Percentiles rank a stretch among this genome's conserved stretches.
phyloP scores from a whole-genome alignment of 257 asterid species.

The Jasminum sambac region DNA sequence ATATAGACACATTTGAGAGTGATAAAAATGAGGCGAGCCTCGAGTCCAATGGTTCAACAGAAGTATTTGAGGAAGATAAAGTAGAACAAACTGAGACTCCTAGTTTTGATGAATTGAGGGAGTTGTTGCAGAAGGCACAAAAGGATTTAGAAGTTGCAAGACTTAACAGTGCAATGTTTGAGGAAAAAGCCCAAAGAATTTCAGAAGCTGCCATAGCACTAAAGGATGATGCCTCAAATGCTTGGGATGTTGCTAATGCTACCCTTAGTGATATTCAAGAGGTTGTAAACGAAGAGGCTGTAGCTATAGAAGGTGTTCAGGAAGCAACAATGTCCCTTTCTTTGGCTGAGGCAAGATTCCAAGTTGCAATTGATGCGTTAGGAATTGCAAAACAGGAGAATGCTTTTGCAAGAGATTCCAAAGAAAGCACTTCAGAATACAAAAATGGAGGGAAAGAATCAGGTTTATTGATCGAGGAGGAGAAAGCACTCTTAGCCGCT shows the following conservation, averaged over 20 bases:
- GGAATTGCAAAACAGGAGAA: constrained; percentile 40
- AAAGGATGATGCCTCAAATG: constrained; percentile 77
- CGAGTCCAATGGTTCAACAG: constrained; percentile 41
- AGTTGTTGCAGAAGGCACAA: constrained; percentile 71
- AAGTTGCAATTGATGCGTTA: constrained; percentile 50
- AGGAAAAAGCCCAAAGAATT: constrained; percentile 87
- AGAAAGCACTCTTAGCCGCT: constrained; percentile 58
- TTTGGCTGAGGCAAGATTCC: constrained; percentile 80
- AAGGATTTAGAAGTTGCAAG: constrained; percentile 76
- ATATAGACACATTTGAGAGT: constrained; percentile 44
- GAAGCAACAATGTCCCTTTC: constrained; percentile 71
- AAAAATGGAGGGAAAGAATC: constrained; percentile 43
- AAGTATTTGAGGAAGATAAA: constrained; percentile 37
- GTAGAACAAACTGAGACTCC: constrained; percentile 43
- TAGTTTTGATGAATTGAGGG: constrained; percentile 77
- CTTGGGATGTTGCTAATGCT: constrained; percentile 58
- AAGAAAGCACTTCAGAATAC: constrained; percentile 24
- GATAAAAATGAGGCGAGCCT: constrained; percentile 35
- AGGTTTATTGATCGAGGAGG: constrained; percentile 32
- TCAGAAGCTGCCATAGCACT: constrained; percentile 89
- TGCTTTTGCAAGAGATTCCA: constrained; percentile 26
- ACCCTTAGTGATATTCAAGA: constrained; percentile 58
- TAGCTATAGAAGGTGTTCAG: constrained; percentile 73
- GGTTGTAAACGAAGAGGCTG: constrained; percentile 62
- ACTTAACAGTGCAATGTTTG: constrained; percentile 69